Evolutionary conservation across 306 rosid genomes (phyloP), one percentile per base, ranked within the genome.

Genomic region (Quercus cerris): DNA sequence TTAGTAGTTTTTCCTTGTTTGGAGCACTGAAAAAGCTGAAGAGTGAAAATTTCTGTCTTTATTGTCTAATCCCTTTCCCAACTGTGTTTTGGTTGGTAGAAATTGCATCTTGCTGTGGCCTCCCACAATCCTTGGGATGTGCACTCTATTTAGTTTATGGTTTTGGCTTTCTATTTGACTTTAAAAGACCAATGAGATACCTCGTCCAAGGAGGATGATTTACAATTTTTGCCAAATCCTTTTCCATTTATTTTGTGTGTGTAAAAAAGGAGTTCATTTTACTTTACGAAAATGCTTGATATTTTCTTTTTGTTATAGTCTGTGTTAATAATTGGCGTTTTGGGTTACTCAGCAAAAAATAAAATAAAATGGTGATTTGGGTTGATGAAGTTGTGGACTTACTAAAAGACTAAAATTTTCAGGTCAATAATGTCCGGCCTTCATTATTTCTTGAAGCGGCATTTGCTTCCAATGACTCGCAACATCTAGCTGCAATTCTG

Each of bases 391-490:
- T 74, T 22, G 38, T 25, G 41, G 20, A 54, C 79, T 83, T 49
- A 82, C 81, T 20, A 55, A 63, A 23, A 64, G 67, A 73, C 54
- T 80, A 75, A 78, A 83, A 76, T 68, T 77, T 83, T 79, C 93
- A 96, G 99, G 98, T 93, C 85, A 87, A 84, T 71, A 90, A 87
- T 35, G 75, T 96, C 74, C 87, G 93, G 63, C 90, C 99, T 44
- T 89, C 97, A n/a, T 77, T 93, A 90, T 96, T 93, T 89, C 96
- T 93, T 18, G 93, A 96, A 84, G 92, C 92, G 5, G 97, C 98
- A 71, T 87, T 85, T 70, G 84, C 85, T 41, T 89, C 94, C 55
- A 89, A 75, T 13, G 90, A 96, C 84, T 77, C 93, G 2, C 94
- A 90, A 82, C 91, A 87, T 85, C 87, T 93, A 61, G 92, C 98